Conservation (phyloP, 177 flowering plant species). For the Vitis hybrid region DNA sequence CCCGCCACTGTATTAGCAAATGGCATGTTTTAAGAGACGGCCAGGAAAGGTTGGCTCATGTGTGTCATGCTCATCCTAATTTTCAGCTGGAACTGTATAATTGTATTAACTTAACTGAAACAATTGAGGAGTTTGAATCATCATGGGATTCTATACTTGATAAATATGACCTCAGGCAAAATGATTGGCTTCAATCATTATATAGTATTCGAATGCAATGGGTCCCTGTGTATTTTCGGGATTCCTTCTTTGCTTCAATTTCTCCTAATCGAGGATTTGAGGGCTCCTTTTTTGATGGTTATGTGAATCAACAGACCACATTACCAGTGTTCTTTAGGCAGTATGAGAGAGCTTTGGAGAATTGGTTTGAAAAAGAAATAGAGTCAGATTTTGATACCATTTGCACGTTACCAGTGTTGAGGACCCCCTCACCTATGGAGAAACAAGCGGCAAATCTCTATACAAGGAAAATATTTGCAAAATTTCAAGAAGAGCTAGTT, state of each 20-base stretch:
- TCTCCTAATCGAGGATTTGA: conserved; percentile 48
- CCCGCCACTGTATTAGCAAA: conserved; percentile 59
- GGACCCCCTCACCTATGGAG: conserved; percentile 83
- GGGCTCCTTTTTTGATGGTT: conserved; percentile 69
- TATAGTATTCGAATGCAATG: conserved; percentile 55
- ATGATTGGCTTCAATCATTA: conserved; percentile 61
- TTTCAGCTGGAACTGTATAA: conserved; percentile 61
- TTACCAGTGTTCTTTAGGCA: conserved; percentile 69
- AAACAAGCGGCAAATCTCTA: conserved; percentile 68
- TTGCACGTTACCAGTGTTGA: conserved; percentile 51
- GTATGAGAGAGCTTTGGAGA: conserved; percentile 69
- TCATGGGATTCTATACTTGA: conserved; percentile 52
- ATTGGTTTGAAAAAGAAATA: conserved; percentile 60
- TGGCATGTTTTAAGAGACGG: conserved; percentile 67
- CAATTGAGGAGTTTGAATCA: conserved; percentile 58
- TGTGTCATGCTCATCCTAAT: conserved; percentile 42
- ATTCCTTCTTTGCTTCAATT: conserved; percentile 60
- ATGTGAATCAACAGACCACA: conserved; percentile 66
- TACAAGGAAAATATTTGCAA: conserved; percentile 56
- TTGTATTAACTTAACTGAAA: conserved; percentile 60
- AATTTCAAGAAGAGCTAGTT: conserved; percentile 73
- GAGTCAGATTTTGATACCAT: conserved; percentile 73
- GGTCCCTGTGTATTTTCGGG: conserved; percentile 68
- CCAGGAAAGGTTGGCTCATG: conserved; percentile 59
- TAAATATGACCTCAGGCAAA: conserved; percentile 45